These are phyloP conservation scores for Fomitopsis palustris DNA, from an alignment of 1,284 basidiomycete species.

Conservation along the genomic window DNA sequence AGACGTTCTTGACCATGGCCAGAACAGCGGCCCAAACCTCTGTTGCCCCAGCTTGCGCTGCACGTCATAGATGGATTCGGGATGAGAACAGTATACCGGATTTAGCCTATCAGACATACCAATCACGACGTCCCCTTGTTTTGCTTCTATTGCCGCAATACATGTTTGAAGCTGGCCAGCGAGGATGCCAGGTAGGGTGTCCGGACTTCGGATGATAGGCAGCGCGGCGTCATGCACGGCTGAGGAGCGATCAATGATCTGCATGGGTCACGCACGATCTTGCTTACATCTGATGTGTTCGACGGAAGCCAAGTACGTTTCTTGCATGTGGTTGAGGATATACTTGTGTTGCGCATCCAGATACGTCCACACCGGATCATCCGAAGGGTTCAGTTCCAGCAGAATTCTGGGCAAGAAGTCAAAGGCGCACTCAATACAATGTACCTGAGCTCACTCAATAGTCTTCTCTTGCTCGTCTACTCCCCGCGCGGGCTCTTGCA, in stretches of 20 bases:
- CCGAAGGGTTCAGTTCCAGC: slow-evolving; percentile 76
- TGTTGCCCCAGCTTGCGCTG: slow-evolving; percentile 47
- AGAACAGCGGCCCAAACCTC: slow-evolving; percentile 82
- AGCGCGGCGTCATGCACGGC: slow-evolving; percentile 41
- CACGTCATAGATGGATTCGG: not conserved
- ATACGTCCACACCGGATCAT: slow-evolving; percentile 92
- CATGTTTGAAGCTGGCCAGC: slow-evolving; percentile 55
- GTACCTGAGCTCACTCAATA: slow-evolving; percentile 69
- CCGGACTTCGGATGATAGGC: slow-evolving; percentile 32
- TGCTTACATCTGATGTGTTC: slow-evolving; percentile 55
- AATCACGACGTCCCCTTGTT: slow-evolving; percentile 58
- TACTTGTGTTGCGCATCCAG: slow-evolving; percentile 91
- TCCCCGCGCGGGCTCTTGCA: slow-evolving; percentile 76
- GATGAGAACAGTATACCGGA: not conserved
- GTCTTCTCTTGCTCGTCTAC: slow-evolving; percentile 97
- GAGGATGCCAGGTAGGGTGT: slow-evolving; percentile 40
- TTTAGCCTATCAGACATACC: slow-evolving; percentile 41
- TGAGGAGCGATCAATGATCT: slow-evolving; percentile 18
- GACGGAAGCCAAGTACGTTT: slow-evolving; percentile 55
- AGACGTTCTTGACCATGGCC: slow-evolving; percentile 68
- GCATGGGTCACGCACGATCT: slow-evolving; percentile 2
- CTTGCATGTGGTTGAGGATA: slow-evolving; percentile 78
- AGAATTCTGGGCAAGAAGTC: slow-evolving; percentile 55
- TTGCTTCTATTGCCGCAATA: slow-evolving; percentile 56
- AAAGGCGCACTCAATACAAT: not conserved